phyloP scores from a whole-genome alignment of 108 stramenopile species.

The Epipyxis sp. region DNA sequence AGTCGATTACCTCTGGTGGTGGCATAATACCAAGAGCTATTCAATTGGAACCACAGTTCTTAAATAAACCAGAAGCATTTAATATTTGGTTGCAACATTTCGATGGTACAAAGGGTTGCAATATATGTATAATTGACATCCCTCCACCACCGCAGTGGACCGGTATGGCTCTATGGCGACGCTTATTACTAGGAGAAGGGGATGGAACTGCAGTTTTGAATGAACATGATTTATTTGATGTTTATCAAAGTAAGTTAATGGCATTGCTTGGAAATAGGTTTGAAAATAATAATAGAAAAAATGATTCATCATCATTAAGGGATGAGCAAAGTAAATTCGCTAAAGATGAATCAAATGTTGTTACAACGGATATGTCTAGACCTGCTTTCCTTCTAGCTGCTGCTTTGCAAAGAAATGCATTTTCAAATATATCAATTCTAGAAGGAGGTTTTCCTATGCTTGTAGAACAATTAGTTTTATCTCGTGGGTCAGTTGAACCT shows the following conservation, averaged over 20 bases:
- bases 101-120: conserved; percentile 21
- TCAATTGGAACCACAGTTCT: conserved; percentile 30
- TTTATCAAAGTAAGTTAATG: background rate
- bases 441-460: conserved; percentile 29
- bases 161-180: conserved; percentile 14
- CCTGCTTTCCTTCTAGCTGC: conserved; percentile 10
- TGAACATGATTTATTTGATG: background rate
- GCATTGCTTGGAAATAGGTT: too few relatives aligned
- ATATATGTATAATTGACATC: conserved; percentile 17
- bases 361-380: background rate
- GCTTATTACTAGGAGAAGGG: conserved; percentile 16
- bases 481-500: conserved; percentile 15
- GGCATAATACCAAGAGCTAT: conserved; percentile 12
- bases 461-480: background rate
- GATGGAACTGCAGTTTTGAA: background rate
- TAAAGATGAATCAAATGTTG: background rate
- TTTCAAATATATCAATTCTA: conserved; percentile 1
- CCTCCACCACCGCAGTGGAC: conserved; percentile 16
- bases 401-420: conserved; percentile 20
- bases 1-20: conserved; percentile 7
- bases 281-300: too few relatives aligned
- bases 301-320: background rate
- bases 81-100: conserved; percentile 30
- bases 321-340: background rate
- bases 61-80: conserved; percentile 25